Percentiles rank a stretch among this genome's conserved stretches.
Evolutionary conservation across 2,329 filamentous ascomycete genomes (phyloP).

Genomic region (Pseudocercospora musae): DNA sequence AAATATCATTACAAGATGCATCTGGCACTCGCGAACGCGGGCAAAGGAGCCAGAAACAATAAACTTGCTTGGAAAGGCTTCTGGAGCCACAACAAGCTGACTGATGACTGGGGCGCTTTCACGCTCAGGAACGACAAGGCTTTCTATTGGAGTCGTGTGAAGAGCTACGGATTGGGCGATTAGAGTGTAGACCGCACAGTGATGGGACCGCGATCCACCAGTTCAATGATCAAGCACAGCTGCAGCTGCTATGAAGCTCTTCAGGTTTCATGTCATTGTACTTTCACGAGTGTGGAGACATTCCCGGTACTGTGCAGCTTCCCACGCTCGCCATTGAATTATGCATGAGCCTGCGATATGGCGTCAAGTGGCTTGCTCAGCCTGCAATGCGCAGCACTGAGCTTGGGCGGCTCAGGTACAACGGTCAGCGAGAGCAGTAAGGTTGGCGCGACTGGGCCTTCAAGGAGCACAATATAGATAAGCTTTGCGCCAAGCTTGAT

Average conservation of each 20-base stretch:
- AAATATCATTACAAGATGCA: slow-evolving; percentile 88
- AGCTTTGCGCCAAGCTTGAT: neutral
- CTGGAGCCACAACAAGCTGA: slow-evolving; percentile 85
- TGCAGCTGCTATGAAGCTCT: neutral
- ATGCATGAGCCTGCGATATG: neutral
- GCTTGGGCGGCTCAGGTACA: neutral
- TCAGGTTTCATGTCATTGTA: neutral
- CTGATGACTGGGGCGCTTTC: slow-evolving; percentile 89
- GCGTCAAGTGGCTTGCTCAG: neutral
- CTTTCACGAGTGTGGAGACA: neutral
- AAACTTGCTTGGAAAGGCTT: slow-evolving; percentile 86
- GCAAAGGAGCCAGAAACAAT: slow-evolving; percentile 66
- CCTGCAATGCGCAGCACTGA: neutral
- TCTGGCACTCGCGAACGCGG: slow-evolving; percentile 64
- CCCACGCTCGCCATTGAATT: neutral
- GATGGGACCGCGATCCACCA: too few species aligned
- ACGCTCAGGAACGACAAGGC: slow-evolving; percentile 58
- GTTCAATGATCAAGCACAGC: too few species aligned
- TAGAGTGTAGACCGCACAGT: neutral
- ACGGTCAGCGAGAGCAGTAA: neutral
- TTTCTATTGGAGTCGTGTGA: slow-evolving; percentile 61
- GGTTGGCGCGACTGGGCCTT: neutral
- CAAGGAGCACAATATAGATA: neutral
- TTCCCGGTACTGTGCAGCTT: neutral
- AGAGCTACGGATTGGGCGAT: slow-evolving; percentile 44